Conservation (phyloP, 2,329 filamentous ascomycete species). For the Fusarium veterinarium region DNA sequence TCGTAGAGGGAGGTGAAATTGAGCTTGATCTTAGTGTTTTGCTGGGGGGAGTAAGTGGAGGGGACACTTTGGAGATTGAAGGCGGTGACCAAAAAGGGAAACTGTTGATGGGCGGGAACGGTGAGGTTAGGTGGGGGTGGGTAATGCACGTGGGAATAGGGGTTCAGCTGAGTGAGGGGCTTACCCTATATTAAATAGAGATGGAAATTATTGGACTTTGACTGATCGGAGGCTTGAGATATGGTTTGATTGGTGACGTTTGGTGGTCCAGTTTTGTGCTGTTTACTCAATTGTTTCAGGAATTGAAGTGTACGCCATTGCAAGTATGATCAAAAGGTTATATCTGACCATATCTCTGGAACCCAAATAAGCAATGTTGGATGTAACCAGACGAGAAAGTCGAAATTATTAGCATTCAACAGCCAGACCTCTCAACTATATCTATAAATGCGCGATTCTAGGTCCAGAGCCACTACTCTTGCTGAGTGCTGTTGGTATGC, state of each 20-base stretch:
- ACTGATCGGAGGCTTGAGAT: background rate
- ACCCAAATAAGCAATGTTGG: no score
- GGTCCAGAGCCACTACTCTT: background rate
- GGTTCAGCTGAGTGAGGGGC: conserved; percentile 15
- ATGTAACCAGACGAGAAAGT: background rate
- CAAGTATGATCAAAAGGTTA: no score
- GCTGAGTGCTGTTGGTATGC: no score
- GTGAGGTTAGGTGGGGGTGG: conserved; percentile 21
- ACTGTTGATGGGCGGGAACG: conserved; percentile 20
- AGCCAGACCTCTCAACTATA: no score
- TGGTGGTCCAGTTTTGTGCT: background rate
- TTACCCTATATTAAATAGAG: conserved; percentile 25
- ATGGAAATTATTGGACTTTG: background rate
- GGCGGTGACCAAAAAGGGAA: conserved; percentile 39
- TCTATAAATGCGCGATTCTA: no score
- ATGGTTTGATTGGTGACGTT: background rate
- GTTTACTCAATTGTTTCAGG: background rate
- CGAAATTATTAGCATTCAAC: accelerated
- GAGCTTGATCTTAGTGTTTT: conserved; percentile 22
- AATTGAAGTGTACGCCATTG: background rate
- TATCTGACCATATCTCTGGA: background rate
- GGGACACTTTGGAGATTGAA: conserved; percentile 39
- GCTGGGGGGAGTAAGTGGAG: conserved; percentile 21
- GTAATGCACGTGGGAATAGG: conserved; percentile 33
- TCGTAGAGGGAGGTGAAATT: conserved; percentile 17